A percentile compares a stretch with the other conserved stretches of the same genome.
Evolutionary conservation across 2,329 filamentous ascomycete genomes (phyloP).

Genomic region (Mycosphaerella arachidis): DNA sequence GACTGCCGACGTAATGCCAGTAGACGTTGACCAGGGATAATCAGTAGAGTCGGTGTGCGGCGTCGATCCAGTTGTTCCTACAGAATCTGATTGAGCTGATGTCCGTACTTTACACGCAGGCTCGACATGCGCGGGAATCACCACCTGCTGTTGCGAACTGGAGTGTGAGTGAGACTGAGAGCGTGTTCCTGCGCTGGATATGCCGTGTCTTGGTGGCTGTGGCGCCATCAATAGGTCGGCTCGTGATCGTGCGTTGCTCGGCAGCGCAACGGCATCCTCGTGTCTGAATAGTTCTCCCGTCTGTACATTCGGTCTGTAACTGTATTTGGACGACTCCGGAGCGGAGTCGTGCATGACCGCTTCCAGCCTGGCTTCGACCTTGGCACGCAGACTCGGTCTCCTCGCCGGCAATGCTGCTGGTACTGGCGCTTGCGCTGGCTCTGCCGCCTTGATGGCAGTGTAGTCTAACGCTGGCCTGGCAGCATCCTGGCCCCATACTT

Average conservation of each 20-base stretch:
- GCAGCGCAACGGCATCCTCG: constrained; percentile 2
- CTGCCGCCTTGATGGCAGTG: constrained; percentile 27
- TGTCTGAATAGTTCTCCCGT: constrained; percentile 23
- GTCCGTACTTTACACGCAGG: constrained; percentile 29
- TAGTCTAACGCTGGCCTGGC: constrained; percentile 32
- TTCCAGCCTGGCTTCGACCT: constrained; percentile 11
- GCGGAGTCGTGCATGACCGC: constrained; percentile 7
- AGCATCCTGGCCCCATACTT: constrained; percentile 31
- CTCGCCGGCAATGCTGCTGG: constrained; percentile 8
- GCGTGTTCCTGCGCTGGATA: constrained; percentile 14
- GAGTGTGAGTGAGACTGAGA: constrained; percentile 21
- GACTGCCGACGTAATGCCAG: constrained; percentile 40
- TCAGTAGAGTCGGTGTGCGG: constrained; percentile 41
- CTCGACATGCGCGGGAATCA: constrained; percentile 26
- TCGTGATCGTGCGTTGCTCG: constrained; percentile 21
- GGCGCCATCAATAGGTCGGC: constrained; percentile 28
- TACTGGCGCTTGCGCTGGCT: background rate
- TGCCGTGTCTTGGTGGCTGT: constrained; percentile 7
- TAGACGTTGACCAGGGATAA: constrained; percentile 37
- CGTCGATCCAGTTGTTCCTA: constrained; percentile 35
- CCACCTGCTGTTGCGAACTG: constrained; percentile 2
- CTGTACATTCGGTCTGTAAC: constrained; percentile 15
- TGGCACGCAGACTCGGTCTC: constrained; percentile 6
- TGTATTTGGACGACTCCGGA: constrained; percentile 16
- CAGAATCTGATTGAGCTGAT: constrained; percentile 23